Base-by-base conservation (phyloP, 2,329 filamentous ascomycete species). In the Colletotrichum limetticola region DNA sequence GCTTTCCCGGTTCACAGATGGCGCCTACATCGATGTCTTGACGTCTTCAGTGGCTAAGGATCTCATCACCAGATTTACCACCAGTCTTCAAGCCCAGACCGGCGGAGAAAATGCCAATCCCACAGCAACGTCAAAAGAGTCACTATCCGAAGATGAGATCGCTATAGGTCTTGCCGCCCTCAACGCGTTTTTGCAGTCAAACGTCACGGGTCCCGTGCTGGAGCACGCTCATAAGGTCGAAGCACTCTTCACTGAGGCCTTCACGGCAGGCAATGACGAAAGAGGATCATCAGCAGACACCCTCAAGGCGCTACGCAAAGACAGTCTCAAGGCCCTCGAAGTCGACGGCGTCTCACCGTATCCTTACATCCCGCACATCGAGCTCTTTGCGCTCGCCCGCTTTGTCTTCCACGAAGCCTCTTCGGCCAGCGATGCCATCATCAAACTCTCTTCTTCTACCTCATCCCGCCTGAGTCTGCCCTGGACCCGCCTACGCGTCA, bases 331-430 rank as follows among this genome's bases (percentile, higher is more conserved):
- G 22, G 90, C 89, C 19, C 86, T 98, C 9, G 90, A 92, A 28
- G 87, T 95, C 0, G 97, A 99, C 80, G 97, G 97, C 12, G 92
- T 97, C 58, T 92, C 94, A 0, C 93, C 94, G 0, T 99, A 98
- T 82, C 90, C 92, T 60, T 88, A 97, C 71, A 95, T 95, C 24
- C 95, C 95, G 0, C 89, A 93, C 75, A 87, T 98, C 16, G 95
- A 98, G 79, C 87, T 98, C 1, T 93, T 98, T 74, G 92, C 91
- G 75, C 85, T 98, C 7, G 94, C 95, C 3, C 83, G 85, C 30
- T 85, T 85, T 75, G 80, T 89, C 32, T 84, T 91, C 67, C 80
- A 81, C 2, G 73, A 74, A 5, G 72, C 2, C 1, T 71, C 5
- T 66, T 82, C 16, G 72, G 78, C 76, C 9, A 59, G 72, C 19